Evolutionary conservation across 768 basidiomycete genomes (phyloP).

Genomic region (Boletus rufocinnamomeus): DNA sequence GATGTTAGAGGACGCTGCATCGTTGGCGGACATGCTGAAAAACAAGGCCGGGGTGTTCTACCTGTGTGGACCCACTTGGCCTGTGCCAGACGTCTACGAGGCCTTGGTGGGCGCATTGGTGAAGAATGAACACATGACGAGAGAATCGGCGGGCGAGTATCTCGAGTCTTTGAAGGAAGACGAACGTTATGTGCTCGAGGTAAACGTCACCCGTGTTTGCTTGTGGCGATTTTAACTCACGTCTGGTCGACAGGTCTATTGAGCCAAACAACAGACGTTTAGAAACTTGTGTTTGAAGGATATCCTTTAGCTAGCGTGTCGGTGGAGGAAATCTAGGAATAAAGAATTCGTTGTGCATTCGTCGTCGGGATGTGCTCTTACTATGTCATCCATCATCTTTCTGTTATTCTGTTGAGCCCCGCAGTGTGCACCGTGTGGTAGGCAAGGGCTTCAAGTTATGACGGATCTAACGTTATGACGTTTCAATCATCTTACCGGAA

Average conservation of each 20-base stretch:
- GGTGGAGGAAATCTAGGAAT: neutral
- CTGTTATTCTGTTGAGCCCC: neutral
- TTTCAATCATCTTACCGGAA: too few relatives aligned
- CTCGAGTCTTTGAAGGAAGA: slow-evolving; percentile 93
- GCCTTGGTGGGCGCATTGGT: slow-evolving; percentile 82
- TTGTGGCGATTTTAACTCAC: neutral
- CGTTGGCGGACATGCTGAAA: slow-evolving; percentile 73
- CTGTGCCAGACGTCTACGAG: slow-evolving; percentile 97
- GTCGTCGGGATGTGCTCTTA: too few relatives aligned
- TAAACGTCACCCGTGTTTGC: slow-evolving; percentile 6
- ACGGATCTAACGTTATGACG: neutral
- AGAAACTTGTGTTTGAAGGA: neutral
- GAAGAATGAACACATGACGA: slow-evolving; percentile 65
- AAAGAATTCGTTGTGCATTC: neutral
- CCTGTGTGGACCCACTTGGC: slow-evolving; percentile 98
- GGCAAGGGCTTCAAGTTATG: neutral
- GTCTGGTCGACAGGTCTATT: slow-evolving; percentile 25
- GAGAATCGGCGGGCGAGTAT: slow-evolving; percentile 71
- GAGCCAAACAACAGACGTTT: neutral
- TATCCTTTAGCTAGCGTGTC: neutral
- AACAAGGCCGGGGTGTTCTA: slow-evolving; percentile 85
- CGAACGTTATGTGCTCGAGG: slow-evolving; percentile 97
- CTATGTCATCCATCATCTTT: too few relatives aligned
- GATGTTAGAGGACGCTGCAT: slow-evolving; percentile 88
- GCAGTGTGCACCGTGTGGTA: neutral